Conservation (phyloP, 176 grass and related monocot genomes). For the Rhipidocladum racemiflorum region DNA sequence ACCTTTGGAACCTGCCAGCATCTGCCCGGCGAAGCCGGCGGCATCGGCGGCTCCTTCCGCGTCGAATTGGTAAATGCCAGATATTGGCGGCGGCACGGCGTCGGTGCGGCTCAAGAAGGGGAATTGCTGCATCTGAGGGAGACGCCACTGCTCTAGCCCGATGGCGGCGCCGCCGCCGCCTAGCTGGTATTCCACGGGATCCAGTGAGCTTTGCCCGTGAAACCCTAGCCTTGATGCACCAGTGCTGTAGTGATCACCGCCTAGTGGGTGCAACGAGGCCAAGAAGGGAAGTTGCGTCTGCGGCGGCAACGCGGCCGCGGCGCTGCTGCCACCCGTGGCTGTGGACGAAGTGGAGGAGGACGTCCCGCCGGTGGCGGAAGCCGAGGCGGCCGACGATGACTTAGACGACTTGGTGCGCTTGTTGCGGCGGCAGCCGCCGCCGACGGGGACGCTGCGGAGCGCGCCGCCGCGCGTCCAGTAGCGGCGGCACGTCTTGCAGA, state of each 20-base stretch:
- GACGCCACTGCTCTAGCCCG: constrained; percentile 77
- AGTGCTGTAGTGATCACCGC: constrained; percentile 42
- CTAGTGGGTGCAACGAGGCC: constrained; percentile 56
- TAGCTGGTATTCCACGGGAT: constrained; percentile 63
- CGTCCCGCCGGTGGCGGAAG: constrained; percentile 21
- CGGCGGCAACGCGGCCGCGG: neutral
- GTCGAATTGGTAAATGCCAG: constrained; percentile 61
- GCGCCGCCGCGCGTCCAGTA: constrained; percentile 91
- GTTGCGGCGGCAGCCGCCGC: constrained; percentile 88
- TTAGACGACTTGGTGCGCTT: constrained; percentile 79
- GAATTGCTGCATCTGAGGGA: constrained; percentile 73
- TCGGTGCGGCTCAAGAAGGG: constrained; percentile 56
- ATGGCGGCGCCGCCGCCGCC: constrained; percentile 19
- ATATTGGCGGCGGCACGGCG: constrained; percentile 35
- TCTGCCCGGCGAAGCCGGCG: constrained; percentile 37
- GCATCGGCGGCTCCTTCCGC: constrained; percentile 30
- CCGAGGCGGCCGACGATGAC: constrained; percentile 47
- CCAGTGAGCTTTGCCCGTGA: constrained; percentile 49
- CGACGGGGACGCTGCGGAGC: constrained; percentile 82
- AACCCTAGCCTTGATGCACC: constrained; percentile 69
- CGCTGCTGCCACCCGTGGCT: constrained; percentile 18
- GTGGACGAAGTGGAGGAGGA: constrained; percentile 57
- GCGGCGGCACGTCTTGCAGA: constrained; percentile 96
- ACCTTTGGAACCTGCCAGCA: constrained; percentile 43
- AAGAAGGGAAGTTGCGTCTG: constrained; percentile 61